Base-by-base conservation (phyloP, 139 green algal species). In the Tetradesmus lagerheimii region DNA sequence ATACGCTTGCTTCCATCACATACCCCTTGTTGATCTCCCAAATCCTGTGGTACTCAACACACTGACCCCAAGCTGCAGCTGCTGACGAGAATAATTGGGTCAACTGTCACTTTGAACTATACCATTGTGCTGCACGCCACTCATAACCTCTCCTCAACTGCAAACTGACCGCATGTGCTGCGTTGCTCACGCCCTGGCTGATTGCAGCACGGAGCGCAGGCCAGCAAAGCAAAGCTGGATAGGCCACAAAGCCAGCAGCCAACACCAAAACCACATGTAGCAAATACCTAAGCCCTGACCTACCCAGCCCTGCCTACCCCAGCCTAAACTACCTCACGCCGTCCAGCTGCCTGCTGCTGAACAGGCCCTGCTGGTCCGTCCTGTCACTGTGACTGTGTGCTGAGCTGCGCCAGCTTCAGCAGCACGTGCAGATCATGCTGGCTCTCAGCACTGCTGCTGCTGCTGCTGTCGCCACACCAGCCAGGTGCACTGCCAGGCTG, bases 321-420 rank as follows among this genome's bases (percentile, higher is more conserved):
- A 75, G 18, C 29, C 31, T 29, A 41, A 41, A 41, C 71, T 37
- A 79, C 29, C 25, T 37, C 66, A 38, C 71, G 2, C n/a, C 41
- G 50, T 27, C 2, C 50, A 11, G 23, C 57, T 0, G 23, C 57
- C 57, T 0, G 76, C 16, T 31, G 35, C 11, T 82, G n/a, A n/a
- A n/a, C n/a, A n/a, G n/a, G n/a, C n/a, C n/a, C n/a, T n/a, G 76
- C 23, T 50, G 34, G 8, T 34, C 76, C 39, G 79, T 50, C 27
- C 31, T 39, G 79, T 50, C 41, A 74, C 8, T 39, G 3, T 15
- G 18, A 2, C 45, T 50, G 82, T 16, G 35, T 29, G 35, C 50
- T 31, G n/a, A 87, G 82, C 53, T 50, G 82, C 29, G 82, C 82
- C 53, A 87, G 82, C 57, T 78, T 47, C 35, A 87, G 57, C 82